phyloP scores from a whole-genome alignment of 2,329 filamentous ascomycete species.

The Diplocarpon mali region DNA sequence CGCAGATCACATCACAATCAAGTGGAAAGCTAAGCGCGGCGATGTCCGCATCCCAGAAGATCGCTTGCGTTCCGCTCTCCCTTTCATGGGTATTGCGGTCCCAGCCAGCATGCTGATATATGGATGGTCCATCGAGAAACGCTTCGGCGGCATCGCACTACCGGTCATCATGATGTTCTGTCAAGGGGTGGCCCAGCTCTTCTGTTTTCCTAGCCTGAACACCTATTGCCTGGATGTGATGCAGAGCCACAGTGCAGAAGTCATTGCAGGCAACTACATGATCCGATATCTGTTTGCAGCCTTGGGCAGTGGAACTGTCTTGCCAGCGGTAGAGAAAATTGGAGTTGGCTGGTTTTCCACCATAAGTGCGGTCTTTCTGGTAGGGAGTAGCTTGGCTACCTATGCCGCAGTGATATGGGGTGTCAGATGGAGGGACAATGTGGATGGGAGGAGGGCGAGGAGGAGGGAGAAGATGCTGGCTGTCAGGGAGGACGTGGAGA shows the following conservation, averaged over 20 bases:
- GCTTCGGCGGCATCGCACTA: constrained; percentile 41
- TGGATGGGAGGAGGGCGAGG: constrained; percentile 37
- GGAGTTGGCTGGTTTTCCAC: constrained; percentile 77
- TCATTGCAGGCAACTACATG: constrained; percentile 72
- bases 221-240: constrained; percentile 79
- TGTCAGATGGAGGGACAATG: constrained; percentile 30
- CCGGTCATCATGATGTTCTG: constrained; percentile 65
- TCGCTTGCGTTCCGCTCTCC: constrained; percentile 46
- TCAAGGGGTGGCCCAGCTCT: constrained; percentile 63
- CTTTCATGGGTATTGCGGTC: constrained; percentile 45
- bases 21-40: constrained; percentile 47
- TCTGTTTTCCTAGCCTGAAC: constrained; percentile 66
- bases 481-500: constrained; percentile 1
- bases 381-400: constrained; percentile 25
- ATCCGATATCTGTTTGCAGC: constrained; percentile 67
- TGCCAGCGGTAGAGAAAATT: constrained; percentile 63
- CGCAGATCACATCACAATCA: constrained; percentile 55
- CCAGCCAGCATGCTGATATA: constrained; percentile 57
- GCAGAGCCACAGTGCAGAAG: constrained; percentile 58
- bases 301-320: constrained; percentile 55
- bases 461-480: constrained; percentile 17
- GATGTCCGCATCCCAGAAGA: constrained; percentile 57
- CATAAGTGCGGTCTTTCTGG: constrained; percentile 48
- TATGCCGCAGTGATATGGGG: constrained; percentile 22
- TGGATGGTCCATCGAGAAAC: constrained; percentile 46